Evolutionary conservation across 164 flowering plant genomes (phyloP).

Genomic region (Sextonia rubra): DNA sequence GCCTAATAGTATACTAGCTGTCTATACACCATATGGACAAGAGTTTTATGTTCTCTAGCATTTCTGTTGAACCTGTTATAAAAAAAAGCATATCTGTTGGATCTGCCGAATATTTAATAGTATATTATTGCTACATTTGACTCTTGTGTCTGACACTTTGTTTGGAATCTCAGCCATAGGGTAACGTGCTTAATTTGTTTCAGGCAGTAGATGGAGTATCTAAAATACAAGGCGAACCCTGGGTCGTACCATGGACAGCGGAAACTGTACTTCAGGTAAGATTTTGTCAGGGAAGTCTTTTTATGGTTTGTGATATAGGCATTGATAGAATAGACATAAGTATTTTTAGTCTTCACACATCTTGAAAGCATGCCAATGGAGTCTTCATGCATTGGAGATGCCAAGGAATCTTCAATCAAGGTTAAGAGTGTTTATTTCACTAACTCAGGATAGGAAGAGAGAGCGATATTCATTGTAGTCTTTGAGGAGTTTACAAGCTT

Average conservation of each 20-base stretch:
- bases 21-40: background rate
- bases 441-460: too few species aligned
- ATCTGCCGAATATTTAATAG: background rate
- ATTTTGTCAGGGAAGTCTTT: background rate
- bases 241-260: slow-evolving; percentile 96
- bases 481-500: too few species aligned
- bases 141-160: background rate
- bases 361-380: too few species aligned
- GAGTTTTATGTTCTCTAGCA: background rate
- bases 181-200: slow-evolving; percentile 18
- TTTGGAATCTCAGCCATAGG: background rate
- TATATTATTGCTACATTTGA: too few species aligned
- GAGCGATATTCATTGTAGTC: too few species aligned
- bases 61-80: background rate
- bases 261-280: slow-evolving; percentile 77
- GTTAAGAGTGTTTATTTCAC: too few species aligned
- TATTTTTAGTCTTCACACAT: too few species aligned
- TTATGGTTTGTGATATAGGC: background rate
- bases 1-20: background rate
- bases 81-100: background rate
- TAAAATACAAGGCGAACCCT: slow-evolving; percentile 47
- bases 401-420: too few species aligned
- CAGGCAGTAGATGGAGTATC: slow-evolving; percentile 58
- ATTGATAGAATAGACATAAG: background rate
- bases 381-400: too few species aligned